Evolutionary conservation across 371 early-diverging fungal species (phyloP).

Genomic region (Zychaea mexicana): DNA sequence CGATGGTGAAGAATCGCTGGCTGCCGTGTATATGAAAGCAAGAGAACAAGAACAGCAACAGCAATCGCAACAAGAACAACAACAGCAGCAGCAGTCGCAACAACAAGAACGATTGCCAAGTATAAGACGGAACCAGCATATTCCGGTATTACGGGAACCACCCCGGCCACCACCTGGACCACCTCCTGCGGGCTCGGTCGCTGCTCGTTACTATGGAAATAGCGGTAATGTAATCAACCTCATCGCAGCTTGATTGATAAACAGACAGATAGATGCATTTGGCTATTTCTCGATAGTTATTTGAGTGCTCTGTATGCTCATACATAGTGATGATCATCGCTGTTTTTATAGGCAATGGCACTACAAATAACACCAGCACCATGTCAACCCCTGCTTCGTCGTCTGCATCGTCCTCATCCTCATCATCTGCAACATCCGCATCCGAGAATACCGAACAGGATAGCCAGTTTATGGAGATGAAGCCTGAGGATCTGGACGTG

Average conservation of each 20-base stretch:
- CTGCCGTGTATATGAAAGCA: constrained; percentile 10
- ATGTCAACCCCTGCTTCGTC: constrained; percentile 5
- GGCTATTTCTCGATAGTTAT: no score
- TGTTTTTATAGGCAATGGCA: no score
- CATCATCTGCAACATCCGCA: constrained; percentile 6
- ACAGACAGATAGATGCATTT: no score
- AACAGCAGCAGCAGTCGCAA: constrained; percentile 6
- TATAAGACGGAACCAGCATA: constrained; percentile 9
- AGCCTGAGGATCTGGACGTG: constrained; percentile 61
- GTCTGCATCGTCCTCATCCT: constrained; percentile 11
- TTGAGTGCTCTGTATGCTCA: no score
- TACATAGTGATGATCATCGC: no score
- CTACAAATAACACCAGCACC: no score
- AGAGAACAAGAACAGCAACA: constrained; percentile 1
- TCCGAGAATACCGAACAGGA: not conserved
- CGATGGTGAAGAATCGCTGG: constrained; percentile 20
- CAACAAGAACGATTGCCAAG: no score
- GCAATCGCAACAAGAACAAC: constrained; percentile 2
- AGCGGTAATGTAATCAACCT: not conserved
- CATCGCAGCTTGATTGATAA: not conserved
- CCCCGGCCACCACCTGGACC: constrained; percentile 33
- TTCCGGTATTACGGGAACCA: constrained; percentile 37
- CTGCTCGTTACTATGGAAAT: constrained; percentile 2
- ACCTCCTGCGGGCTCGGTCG: not conserved
- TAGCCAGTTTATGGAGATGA: constrained; percentile 47